These are phyloP conservation scores for Pholiota molesta DNA, from an alignment of 768 basidiomycete species.

Conservation along the genomic window DNA sequence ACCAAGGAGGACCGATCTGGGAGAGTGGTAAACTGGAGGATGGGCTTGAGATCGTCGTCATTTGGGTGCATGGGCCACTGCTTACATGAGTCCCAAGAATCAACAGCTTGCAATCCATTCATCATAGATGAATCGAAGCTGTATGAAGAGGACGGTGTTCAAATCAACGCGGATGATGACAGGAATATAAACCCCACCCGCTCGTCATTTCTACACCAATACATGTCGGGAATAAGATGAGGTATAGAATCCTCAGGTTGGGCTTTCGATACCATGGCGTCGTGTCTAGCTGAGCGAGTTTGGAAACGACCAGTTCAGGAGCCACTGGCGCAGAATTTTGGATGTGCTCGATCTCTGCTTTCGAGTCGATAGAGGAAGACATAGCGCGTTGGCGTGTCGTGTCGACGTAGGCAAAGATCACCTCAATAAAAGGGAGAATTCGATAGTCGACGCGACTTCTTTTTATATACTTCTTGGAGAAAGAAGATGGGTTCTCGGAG, in stretches of 20 bases:
- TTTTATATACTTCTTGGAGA: neutral
- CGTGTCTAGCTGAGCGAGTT: conserved; percentile 51
- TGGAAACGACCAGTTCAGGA: conserved; percentile 39
- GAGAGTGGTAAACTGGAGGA: conserved; percentile 51
- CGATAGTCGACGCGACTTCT: neutral
- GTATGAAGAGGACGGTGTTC: neutral
- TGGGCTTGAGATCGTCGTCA: neutral
- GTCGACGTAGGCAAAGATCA: neutral
- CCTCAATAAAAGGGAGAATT: neutral
- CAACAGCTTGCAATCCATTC: conserved; percentile 62
- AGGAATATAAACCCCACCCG: conserved; percentile 39
- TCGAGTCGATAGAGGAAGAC: conserved; percentile 7
- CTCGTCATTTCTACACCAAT: conserved; percentile 67
- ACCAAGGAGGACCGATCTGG: conserved; percentile 57
- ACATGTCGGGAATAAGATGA: conserved; percentile 61
- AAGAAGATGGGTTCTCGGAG: neutral
- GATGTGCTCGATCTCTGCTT: conserved; percentile 2
- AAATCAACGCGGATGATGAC: no score
- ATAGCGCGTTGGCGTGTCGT: neutral
- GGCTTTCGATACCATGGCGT: conserved; percentile 66
- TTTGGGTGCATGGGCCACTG: neutral
- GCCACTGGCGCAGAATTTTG: neutral
- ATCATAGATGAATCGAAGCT: conserved; percentile 67
- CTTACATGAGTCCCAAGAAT: conserved; percentile 59
- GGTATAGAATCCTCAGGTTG: conserved; percentile 57